Conservation (phyloP, 2,329 filamentous ascomycete species). For the Annulohypoxylon truncatum region DNA sequence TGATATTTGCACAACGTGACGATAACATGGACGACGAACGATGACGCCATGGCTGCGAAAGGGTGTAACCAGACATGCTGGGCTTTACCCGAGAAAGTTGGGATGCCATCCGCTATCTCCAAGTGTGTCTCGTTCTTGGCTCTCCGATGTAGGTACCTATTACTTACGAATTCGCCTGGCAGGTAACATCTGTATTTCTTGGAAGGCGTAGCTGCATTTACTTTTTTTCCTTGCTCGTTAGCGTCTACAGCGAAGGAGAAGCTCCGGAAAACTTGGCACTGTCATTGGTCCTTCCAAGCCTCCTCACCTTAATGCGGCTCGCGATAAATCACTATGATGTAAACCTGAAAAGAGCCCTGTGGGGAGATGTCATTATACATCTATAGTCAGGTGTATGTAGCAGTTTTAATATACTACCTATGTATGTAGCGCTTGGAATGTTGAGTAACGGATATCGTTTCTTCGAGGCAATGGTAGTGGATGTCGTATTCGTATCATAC, state of each 20-base stretch:
- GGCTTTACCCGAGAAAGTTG: conserved; percentile 18
- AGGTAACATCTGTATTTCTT: conserved; percentile 23
- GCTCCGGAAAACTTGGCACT: conserved; percentile 14
- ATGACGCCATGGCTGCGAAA: conserved; percentile 33
- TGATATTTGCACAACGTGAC: conserved; percentile 15
- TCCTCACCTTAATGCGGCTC: conserved; percentile 27
- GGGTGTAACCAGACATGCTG: conserved; percentile 5
- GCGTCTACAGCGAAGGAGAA: conserved; percentile 19
- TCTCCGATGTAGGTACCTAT: conserved; percentile 2
- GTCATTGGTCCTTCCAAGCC: conserved; percentile 18
- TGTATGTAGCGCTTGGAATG: too few species aligned
- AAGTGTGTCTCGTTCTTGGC: conserved; percentile 18
- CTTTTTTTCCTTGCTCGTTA: conserved; percentile 25
- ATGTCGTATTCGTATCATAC: conserved; percentile 19
- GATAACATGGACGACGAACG: conserved; percentile 25
- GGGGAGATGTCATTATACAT: conserved; percentile 2
- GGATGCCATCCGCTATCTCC: conserved; percentile 3
- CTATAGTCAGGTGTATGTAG: background rate
- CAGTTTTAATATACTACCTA: too few species aligned
- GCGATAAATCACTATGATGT: conserved; percentile 32
- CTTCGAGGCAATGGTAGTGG: background rate
- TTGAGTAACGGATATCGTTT: background rate
- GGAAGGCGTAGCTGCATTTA: conserved; percentile 3
- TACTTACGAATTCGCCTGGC: background rate
- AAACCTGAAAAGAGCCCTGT: conserved; percentile 28